Evolutionary conservation across 2,329 filamentous ascomycete species (phyloP), one percentile per base, ranked within the genome.

Genomic region (Sclerotinia trifoliorum): DNA sequence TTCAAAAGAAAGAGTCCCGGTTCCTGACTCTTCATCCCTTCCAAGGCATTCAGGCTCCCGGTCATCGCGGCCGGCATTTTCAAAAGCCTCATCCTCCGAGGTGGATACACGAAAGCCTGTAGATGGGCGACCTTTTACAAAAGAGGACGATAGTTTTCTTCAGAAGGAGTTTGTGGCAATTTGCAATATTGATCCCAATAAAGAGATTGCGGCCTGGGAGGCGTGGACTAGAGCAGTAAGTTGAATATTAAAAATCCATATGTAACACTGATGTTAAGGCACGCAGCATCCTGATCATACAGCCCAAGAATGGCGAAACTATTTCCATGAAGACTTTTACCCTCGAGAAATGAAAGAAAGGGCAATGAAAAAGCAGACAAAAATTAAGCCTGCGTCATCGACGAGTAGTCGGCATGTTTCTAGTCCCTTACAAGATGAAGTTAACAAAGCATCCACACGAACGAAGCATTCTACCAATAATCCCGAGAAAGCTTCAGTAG

Each of bases 271-370:
- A 55, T 56, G 17, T 67, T 11, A 42, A 42, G 17, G n/a, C 17
- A 5, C 21, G 19, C 62, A 78, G 76, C 42, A 77, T 67, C 68
- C 69, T 24, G 68, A 51, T 24, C 77, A 78, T 61, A 74, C 74
- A 29, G 71, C 76, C 24, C 74, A 77, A 70, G 74, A 78, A 70
- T 78, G 77, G 77, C 70, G 68, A 13, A 76, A 75, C 32, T 71
- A 73, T 60, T 78, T 77, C 51, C 66, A 32, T 21, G 69, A 71
- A 42, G 49, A 62, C 39, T 67, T 62, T 35, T 32, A 39, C 2
- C 29, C 42, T n/a, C 48, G 19, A n/a, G 61, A 69, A 29, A 32
- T 65, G 54, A 29, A 68, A 56, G 51, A 26, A 4, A 66, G 67
- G 17, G 19, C 42, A 35, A 26, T 10, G 19, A 56, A 61, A 52